Evolutionary conservation across 495 filamentous ascomycete genomes (phyloP).

Genomic region (Durotheca rogersii): DNA sequence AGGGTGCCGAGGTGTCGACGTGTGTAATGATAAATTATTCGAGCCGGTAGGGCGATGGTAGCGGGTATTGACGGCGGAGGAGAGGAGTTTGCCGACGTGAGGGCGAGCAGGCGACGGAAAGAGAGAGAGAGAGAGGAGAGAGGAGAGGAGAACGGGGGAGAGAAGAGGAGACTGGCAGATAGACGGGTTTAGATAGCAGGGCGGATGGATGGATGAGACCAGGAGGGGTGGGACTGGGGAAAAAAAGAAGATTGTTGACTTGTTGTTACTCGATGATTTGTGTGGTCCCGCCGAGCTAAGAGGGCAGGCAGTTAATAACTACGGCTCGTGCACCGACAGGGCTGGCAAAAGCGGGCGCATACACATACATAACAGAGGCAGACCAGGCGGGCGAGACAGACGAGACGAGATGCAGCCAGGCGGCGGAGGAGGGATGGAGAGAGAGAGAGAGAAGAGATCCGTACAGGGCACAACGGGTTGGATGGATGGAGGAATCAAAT

Average conservation of each 20-base stretch:
- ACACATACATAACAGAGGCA: too few relatives aligned
- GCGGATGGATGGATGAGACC: too few relatives aligned
- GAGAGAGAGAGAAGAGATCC: not conserved
- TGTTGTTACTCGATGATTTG: constrained; percentile 18
- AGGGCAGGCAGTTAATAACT: constrained; percentile 14
- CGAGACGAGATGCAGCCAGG: too few relatives aligned
- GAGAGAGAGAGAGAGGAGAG: constrained; percentile 4
- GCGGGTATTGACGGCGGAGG: too few relatives aligned
- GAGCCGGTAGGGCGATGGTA: too few relatives aligned
- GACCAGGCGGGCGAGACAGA: too few relatives aligned
- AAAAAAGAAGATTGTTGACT: constrained; percentile 19
- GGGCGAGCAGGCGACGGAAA: not conserved
- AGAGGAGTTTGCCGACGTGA: not conserved
- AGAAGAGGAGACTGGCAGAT: constrained; percentile 19
- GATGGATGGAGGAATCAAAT: constrained; percentile 3
- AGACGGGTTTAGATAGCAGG: too few relatives aligned
- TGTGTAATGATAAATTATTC: not conserved
- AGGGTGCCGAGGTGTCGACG: too few relatives aligned
- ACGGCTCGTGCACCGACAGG: constrained; percentile 14
- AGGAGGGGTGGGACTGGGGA: constrained; percentile 7
- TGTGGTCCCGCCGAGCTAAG: constrained; percentile 8
- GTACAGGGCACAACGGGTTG: too few relatives aligned
- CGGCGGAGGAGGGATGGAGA: not conserved
- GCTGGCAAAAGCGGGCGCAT: constrained; percentile 2
- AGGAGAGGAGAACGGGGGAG: constrained; percentile 9